Base-by-base conservation (phyloP, 1,284 basidiomycete genomes). In the Ustilago esculenta region DNA sequence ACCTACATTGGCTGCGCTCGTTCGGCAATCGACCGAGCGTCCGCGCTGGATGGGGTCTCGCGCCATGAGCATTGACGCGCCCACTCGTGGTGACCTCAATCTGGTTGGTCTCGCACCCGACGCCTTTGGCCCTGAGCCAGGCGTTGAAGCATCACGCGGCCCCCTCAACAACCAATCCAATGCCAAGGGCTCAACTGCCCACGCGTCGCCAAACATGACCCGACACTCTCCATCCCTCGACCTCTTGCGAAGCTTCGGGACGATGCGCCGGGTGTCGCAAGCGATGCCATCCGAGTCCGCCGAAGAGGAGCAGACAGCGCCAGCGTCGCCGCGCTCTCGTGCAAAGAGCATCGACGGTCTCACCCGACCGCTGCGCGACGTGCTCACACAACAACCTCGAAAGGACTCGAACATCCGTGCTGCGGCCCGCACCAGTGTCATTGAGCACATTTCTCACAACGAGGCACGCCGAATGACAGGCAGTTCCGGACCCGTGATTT, bases 391-490 rank as follows among this genome's bases (percentile, higher is more conserved):
- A 5, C 53, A 58, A 4, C 18, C 53, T 3, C 65, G 58, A 23
- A 55, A 44, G 18, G 46, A 49, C 4, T 54, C 46, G 2, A 51
- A 18, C 43, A 44, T 36, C 25, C 12, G 32, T 15, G 37, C 40
- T 10, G 53, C 53, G 3, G 37, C 40, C 32, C 65, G 47, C 18
- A 40, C 35, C 18, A 61, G 66, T 23, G 52, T 64, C 32, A 70
- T 70, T 34, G 51, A 70, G 29, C 67, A 70, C 30, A 43, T 65
- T 17, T 70, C 67, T 6, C 51, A 55, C 49, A 45, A 70, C 10
- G 46, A 70, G 24, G 66, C 55, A 4, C 66, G 47, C 25, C 49
- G 47, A n/a, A 11, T 48, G 27, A 69, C 59, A 2, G 55, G 55
- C 14, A 47, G 8, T 15, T 23, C 46, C 2, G 59, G 66, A 0